phyloP scores from a whole-genome alignment of 805 yeast genomes.

The Ogataea corticis region DNA sequence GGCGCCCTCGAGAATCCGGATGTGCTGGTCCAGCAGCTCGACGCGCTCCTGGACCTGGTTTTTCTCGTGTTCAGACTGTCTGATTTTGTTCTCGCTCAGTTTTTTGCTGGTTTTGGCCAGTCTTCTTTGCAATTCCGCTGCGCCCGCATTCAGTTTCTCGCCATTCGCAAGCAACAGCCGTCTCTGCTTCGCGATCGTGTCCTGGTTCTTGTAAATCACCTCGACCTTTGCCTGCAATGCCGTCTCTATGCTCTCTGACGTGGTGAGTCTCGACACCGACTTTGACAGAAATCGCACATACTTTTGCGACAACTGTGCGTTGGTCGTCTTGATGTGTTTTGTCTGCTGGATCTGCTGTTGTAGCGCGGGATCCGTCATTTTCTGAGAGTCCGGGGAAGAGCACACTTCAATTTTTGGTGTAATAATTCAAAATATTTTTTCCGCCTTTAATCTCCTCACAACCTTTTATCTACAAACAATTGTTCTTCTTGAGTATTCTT shows the following conservation, averaged over 20 bases:
- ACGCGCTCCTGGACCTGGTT: slow-evolving; percentile 51
- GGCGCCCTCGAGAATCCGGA: slow-evolving; percentile 69
- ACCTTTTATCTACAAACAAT: too few relatives aligned
- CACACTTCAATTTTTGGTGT: not conserved
- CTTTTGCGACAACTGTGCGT: slow-evolving; percentile 21
- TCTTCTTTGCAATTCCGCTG: slow-evolving; percentile 15
- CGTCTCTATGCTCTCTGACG: slow-evolving; percentile 20
- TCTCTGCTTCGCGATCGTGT: slow-evolving; percentile 26
- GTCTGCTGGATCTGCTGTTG: slow-evolving; percentile 27
- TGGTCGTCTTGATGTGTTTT: slow-evolving; percentile 22
- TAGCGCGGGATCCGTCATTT: slow-evolving; percentile 25
- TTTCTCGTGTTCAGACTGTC: slow-evolving; percentile 8
- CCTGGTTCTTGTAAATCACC: slow-evolving; percentile 33
- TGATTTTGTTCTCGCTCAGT: slow-evolving; percentile 14
- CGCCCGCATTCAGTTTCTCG: slow-evolving; percentile 11
- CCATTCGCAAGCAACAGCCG: slow-evolving; percentile 16
- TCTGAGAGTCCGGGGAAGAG: not conserved
- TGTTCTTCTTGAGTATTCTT: too few relatives aligned
- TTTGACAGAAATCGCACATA: slow-evolving; percentile 25
- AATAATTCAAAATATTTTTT: too few relatives aligned
- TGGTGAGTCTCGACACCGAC: slow-evolving; percentile 18
- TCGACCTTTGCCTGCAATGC: slow-evolving; percentile 26
- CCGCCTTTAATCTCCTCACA: too few relatives aligned
- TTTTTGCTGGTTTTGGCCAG: slow-evolving; percentile 18
- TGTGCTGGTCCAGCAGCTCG: slow-evolving; percentile 69